Conservation (phyloP, 306 rosid genomes). For the Macrotyloma uniflorum region DNA sequence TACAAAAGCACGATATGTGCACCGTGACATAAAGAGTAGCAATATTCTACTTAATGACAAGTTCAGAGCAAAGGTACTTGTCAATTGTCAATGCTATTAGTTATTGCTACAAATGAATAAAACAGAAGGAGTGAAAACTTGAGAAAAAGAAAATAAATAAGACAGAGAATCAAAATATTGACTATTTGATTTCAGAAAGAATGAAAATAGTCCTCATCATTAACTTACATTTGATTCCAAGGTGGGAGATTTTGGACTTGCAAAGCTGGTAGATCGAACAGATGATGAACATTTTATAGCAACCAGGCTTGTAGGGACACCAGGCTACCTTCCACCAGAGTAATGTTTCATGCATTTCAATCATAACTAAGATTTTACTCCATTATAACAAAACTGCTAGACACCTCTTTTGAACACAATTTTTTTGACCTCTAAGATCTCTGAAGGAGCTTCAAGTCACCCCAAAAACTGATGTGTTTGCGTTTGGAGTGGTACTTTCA, state of each 20-base stretch:
- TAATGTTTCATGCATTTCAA: slow-evolving; percentile 32
- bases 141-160: too few species aligned
- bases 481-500: slow-evolving; percentile 75
- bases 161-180: too few species aligned
- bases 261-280: slow-evolving; percentile 63
- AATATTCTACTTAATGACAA: slow-evolving; percentile 67
- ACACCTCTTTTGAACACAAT: neutral
- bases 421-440: slow-evolving; percentile 45
- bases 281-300: slow-evolving; percentile 61
- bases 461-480: slow-evolving; percentile 74
- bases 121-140: too few species aligned
- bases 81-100: neutral
- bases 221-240: slow-evolving; percentile 24
- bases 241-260: slow-evolving; percentile 90
- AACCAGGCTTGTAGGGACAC: slow-evolving; percentile 81
- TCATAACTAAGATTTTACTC: neutral
- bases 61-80: slow-evolving; percentile 72
- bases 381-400: neutral
- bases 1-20: slow-evolving; percentile 70
- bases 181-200: too few species aligned
- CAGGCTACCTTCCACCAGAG: slow-evolving; percentile 94
- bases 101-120: too few species aligned
- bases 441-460: slow-evolving; percentile 87
- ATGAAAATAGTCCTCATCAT: neutral
- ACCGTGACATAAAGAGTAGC: slow-evolving; percentile 79